Percentiles rank a stretch among this genome's conserved stretches.
Evolutionary conservation across 306 rosid genomes (phyloP).

Genomic region (Luffa aegyptiaca): DNA sequence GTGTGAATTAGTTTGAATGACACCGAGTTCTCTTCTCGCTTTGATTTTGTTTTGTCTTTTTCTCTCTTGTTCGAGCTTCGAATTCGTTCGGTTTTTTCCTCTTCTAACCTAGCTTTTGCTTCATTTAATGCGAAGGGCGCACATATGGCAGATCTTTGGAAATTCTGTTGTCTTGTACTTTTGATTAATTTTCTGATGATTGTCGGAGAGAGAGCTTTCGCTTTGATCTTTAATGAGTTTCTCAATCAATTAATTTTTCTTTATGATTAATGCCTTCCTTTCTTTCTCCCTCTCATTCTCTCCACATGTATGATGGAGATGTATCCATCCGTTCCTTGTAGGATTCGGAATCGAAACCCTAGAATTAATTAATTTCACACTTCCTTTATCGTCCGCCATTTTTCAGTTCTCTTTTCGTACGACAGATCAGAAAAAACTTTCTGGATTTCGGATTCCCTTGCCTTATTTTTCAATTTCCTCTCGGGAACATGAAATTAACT

Average conservation of each 20-base stretch:
- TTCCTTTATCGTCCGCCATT: neutral
- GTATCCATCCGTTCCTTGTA: neutral
- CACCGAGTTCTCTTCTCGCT: neutral
- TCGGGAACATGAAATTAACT: neutral
- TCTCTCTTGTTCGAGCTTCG: neutral
- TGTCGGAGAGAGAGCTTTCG: neutral
- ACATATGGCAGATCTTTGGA: neutral
- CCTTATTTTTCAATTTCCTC: neutral
- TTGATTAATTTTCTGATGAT: neutral
- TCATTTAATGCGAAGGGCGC: neutral
- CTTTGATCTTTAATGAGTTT: neutral
- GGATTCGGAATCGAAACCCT: constrained; percentile 2
- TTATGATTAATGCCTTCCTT: neutral
- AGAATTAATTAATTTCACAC: neutral
- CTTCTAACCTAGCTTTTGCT: constrained; percentile 3
- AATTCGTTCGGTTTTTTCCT: neutral
- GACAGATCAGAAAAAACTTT: neutral
- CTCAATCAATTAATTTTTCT: neutral
- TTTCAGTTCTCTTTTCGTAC: neutral
- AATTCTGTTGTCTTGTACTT: constrained; percentile 5
- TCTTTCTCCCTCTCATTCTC: neutral
- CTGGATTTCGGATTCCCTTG: neutral
- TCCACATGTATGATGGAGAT: too few species aligned
- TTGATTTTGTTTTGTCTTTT: neutral
- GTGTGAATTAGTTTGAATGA: neutral